phyloP scores from a whole-genome alignment of 208 protist genomes.

The Trypanosomatidae sp. region DNA sequence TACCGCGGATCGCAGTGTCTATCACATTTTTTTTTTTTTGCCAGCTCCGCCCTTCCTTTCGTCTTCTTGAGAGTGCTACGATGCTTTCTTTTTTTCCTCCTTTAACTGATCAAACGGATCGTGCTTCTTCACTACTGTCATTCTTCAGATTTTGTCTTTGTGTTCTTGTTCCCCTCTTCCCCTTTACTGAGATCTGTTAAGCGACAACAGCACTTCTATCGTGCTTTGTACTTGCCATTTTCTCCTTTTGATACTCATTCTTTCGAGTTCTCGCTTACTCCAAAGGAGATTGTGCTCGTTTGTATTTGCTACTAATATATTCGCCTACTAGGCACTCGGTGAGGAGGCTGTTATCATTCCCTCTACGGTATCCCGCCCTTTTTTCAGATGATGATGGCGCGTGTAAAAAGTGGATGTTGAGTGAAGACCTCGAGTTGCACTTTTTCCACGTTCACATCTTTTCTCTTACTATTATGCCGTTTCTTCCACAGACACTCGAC shows the following conservation, averaged over 20 bases:
- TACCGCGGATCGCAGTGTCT: not conserved
- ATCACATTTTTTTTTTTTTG: not conserved
- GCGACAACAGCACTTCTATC: not conserved
- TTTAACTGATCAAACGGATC: not conserved
- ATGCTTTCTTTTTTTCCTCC: not conserved
- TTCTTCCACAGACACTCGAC: not conserved
- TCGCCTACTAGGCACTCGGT: not conserved
- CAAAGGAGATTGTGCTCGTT: not conserved
- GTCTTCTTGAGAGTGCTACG: not conserved
- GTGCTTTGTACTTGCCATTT: not conserved
- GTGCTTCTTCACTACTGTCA: not conserved
- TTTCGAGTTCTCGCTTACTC: not conserved
- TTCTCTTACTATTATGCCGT: constrained; percentile 1
- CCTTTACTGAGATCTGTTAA: not conserved
- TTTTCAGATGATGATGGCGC: not conserved
- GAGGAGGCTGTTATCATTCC: not conserved
- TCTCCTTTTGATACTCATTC: not conserved
- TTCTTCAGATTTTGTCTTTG: not conserved
- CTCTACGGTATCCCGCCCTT: not conserved
- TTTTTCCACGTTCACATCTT: not conserved
- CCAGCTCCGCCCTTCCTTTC: not conserved
- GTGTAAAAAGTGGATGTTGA: not conserved
- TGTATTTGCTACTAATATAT: not conserved
- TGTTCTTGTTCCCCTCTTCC: not conserved
- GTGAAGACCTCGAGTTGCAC: not conserved